Evolutionary conservation across 2,329 filamentous ascomycete genomes (phyloP), one percentile per base, ranked within the genome.

Genomic region (Cordyceps fumosorosea): DNA sequence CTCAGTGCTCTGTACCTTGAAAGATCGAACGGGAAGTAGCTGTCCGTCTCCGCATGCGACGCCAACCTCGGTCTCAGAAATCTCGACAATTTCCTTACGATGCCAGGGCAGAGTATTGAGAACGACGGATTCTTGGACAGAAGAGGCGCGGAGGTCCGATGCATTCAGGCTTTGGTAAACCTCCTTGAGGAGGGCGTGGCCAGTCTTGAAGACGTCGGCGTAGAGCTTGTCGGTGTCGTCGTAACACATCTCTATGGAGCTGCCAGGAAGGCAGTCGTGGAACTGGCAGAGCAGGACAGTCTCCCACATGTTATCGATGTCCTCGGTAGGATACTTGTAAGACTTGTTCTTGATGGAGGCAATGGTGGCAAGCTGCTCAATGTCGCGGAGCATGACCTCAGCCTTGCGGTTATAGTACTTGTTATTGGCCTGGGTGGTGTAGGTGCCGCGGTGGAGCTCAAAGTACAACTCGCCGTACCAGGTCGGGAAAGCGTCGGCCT

Each of bases 391-490:
- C 76, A 96, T 75, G 59, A 89, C 86, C 75, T 99, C 95, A 0
- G 91, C 83, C 71, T 88, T 89, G 60, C 95, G 85, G 73, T 98
- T 99, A 79, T 96, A 93, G 68, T 86, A 86, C 79, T 99, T 99
- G 80, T 96, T 99, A 77, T 97, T 96, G 64, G 93, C 89, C 74
- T 98, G 93, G 0, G 93, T 97, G 3, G 95, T 99, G 76, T 98
- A 98, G 14, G 93, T 98, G 59, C 95, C 95, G 64, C 95, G 89
- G 73, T 99, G 95, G 55, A 99, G 84, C 76, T 99, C 95, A 74
- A 99, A 96, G 77, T 99, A 99, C 10, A 99, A 83, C 77, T 99
- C 95, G 48, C 95, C 95, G 72, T 96, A 96, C 95, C 95, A 99
- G 1, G 95, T 98, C 26, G 92, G 90, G 60, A 97, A 88, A 20